These are phyloP conservation scores for Acer campestre DNA, from an alignment of 345 rosid species.

Conservation along the genomic window DNA sequence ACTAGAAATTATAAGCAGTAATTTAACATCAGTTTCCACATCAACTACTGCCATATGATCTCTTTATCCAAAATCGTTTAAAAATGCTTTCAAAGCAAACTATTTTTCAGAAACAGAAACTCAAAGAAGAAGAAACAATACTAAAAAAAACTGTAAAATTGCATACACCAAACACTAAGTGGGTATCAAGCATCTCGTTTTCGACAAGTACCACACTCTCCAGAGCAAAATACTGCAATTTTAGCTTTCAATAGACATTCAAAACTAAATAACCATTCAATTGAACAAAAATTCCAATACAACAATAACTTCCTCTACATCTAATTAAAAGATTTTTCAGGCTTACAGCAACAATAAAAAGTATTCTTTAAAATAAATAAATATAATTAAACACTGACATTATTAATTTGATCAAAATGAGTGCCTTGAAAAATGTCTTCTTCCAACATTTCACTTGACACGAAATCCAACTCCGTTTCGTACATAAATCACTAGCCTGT, in stretches of 20 bases:
- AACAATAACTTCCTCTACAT: background rate
- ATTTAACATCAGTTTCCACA: background rate
- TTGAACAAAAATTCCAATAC: background rate
- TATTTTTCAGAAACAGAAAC: too few species aligned
- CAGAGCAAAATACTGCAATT: background rate
- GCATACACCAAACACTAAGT: background rate
- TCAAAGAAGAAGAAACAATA: too few species aligned
- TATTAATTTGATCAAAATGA: conserved; percentile 38
- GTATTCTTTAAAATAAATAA: background rate
- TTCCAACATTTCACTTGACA: conserved; percentile 46
- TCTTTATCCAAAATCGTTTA: too few species aligned
- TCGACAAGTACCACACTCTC: background rate
- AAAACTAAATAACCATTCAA: background rate
- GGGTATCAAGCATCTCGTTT: background rate
- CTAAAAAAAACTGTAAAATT: too few species aligned
- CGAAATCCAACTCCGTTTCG: conserved; percentile 72
- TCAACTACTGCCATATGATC: conserved; percentile 3
- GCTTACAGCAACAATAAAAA: background rate
- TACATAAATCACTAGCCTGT: conserved; percentile 2
- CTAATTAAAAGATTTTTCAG: too few species aligned
- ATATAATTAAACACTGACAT: conserved; percentile 44
- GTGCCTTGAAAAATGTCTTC: conserved; percentile 53
- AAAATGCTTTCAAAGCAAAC: too few species aligned
- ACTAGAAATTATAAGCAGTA: conserved; percentile 12
- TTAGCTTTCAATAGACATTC: background rate